Percentiles rank a stretch among this genome's conserved stretches.
These are phyloP conservation scores for Mycena citricolor DNA, from an alignment of 1,284 basidiomycete species.

Conservation along the genomic window DNA sequence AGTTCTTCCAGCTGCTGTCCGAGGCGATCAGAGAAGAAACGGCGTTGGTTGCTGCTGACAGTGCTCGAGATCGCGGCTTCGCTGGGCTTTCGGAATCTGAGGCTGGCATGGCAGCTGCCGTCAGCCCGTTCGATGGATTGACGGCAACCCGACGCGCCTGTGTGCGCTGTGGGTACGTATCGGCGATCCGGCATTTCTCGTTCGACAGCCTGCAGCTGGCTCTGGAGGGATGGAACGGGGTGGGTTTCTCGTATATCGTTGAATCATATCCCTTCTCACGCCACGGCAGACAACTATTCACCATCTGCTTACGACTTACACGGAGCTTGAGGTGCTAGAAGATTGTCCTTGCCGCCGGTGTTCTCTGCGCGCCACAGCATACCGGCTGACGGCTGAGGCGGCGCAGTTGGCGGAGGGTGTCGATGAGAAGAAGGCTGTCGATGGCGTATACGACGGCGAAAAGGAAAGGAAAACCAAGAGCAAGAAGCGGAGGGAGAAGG, in stretches of 20 bases:
- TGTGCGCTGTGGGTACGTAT: slow-evolving; percentile 80
- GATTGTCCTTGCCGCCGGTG: slow-evolving; percentile 85
- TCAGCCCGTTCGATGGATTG: slow-evolving; percentile 74
- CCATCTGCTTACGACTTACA: slow-evolving; percentile 79
- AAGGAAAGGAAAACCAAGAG: not conserved
- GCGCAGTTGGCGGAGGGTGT: slow-evolving; percentile 48
- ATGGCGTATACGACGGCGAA: slow-evolving; percentile 15
- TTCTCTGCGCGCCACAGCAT: slow-evolving; percentile 70
- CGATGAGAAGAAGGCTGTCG: not conserved
- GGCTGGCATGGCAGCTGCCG: slow-evolving; percentile 48
- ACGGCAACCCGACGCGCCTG: slow-evolving; percentile 84
- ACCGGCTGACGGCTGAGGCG: slow-evolving; percentile 57
- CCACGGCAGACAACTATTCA: slow-evolving; percentile 39
- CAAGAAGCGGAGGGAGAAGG: not conserved
- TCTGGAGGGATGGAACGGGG: slow-evolving; percentile 34
- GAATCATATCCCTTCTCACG: not conserved
- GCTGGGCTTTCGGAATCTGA: slow-evolving; percentile 29
- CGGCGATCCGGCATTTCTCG: slow-evolving; percentile 84
- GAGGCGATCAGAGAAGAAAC: slow-evolving; percentile 85
- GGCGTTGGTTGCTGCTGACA: slow-evolving; percentile 62
- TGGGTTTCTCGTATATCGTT: slow-evolving; percentile 3
- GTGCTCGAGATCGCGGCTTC: slow-evolving; percentile 64
- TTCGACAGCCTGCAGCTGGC: slow-evolving; percentile 82
- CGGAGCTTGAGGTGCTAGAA: slow-evolving; percentile 76
- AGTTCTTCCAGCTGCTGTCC: slow-evolving; percentile 88